A percentile compares a stretch with the other conserved stretches of the same genome.
phyloP scores from a whole-genome alignment of 192 early-diverging fungal species.

The Chytriomyces hyalinus region DNA sequence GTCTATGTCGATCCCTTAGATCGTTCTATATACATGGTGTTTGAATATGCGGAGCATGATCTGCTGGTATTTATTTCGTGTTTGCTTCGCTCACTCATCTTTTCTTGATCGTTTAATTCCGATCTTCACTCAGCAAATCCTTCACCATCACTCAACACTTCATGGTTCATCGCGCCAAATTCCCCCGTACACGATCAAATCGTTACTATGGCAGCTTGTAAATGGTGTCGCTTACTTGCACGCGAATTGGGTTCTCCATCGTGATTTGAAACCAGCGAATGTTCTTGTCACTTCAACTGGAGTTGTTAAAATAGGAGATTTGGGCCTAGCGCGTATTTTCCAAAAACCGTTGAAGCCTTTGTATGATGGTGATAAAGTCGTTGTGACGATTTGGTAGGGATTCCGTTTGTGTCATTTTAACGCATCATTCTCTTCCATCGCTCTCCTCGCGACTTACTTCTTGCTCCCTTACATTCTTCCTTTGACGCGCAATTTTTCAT shows the following conservation, averaged over 20 bases:
- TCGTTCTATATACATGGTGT: slow-evolving; percentile 93
- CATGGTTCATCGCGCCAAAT: slow-evolving; percentile 66
- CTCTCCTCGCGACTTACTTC: neutral
- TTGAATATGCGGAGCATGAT: slow-evolving; percentile 97
- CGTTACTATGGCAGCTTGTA: slow-evolving; percentile 58
- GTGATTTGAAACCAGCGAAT: slow-evolving; percentile 57
- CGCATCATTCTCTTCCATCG: no score
- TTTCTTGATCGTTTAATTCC: neutral
- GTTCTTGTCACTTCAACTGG: slow-evolving; percentile 54
- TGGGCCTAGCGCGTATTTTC: slow-evolving; percentile 57
- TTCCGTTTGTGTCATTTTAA: no score
- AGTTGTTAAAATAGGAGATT: slow-evolving; percentile 59
- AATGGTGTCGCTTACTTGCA: slow-evolving; percentile 61
- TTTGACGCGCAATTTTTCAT: neutral
- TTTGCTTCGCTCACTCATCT: slow-evolving; percentile 30
- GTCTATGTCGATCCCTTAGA: slow-evolving; percentile 73
- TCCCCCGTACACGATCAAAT: slow-evolving; percentile 70
- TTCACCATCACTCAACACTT: slow-evolving; percentile 81
- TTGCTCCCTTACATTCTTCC: neutral
- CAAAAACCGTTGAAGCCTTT: slow-evolving; percentile 52
- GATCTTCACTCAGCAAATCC: slow-evolving; percentile 70
- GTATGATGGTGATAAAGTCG: slow-evolving; percentile 59
- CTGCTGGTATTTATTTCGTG: slow-evolving; percentile 62
- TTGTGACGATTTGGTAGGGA: slow-evolving; percentile 60
- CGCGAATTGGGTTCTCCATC: slow-evolving; percentile 61